Evolutionary conservation across 2,329 filamentous ascomycete species (phyloP).

Genomic region (Rhynchosporium agropyri): DNA sequence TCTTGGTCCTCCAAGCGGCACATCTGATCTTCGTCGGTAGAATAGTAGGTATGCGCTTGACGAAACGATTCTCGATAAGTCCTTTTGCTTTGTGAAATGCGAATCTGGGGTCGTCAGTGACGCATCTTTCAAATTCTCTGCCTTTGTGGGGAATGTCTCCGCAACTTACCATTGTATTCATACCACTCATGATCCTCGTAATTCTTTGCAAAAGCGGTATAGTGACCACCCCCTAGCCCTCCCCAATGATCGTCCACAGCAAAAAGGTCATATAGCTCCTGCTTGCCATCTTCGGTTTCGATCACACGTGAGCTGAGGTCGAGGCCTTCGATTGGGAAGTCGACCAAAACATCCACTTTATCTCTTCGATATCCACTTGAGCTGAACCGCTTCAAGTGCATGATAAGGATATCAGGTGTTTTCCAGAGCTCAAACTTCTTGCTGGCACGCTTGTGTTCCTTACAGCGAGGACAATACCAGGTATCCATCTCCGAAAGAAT

Average conservation of each 20-base stretch:
- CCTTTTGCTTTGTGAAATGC: slow-evolving; percentile 63
- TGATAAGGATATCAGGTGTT: slow-evolving; percentile 88
- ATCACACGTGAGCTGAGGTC: slow-evolving; percentile 81
- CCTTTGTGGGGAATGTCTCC: not conserved
- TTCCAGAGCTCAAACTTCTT: slow-evolving; percentile 99
- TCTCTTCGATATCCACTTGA: slow-evolving; percentile 79
- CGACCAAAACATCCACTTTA: slow-evolving; percentile 88
- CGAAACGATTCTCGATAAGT: slow-evolving; percentile 67
- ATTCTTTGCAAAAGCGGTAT: slow-evolving; percentile 92
- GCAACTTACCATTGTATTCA: slow-evolving; percentile 83
- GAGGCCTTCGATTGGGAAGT: slow-evolving; percentile 87
- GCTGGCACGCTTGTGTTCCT: slow-evolving; percentile 86
- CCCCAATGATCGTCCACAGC: slow-evolving; percentile 96
- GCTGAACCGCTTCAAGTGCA: slow-evolving; percentile 95
- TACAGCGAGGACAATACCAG: slow-evolving; percentile 97
- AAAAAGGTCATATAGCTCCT: slow-evolving; percentile 88
- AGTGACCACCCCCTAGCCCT: slow-evolving; percentile 90
- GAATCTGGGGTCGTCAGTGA: slow-evolving; percentile 61
- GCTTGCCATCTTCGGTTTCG: slow-evolving; percentile 77
- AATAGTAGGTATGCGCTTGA: slow-evolving; percentile 89
- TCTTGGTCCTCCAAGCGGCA: slow-evolving; percentile 76
- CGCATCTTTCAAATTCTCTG: slow-evolving; percentile 46
- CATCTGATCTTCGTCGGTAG: slow-evolving; percentile 81
- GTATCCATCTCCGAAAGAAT: slow-evolving; percentile 93
- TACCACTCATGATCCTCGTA: slow-evolving; percentile 91